Evolutionary conservation across 257 asterid genomes (phyloP).

Genomic region (Ajuga chamaepitys): DNA sequence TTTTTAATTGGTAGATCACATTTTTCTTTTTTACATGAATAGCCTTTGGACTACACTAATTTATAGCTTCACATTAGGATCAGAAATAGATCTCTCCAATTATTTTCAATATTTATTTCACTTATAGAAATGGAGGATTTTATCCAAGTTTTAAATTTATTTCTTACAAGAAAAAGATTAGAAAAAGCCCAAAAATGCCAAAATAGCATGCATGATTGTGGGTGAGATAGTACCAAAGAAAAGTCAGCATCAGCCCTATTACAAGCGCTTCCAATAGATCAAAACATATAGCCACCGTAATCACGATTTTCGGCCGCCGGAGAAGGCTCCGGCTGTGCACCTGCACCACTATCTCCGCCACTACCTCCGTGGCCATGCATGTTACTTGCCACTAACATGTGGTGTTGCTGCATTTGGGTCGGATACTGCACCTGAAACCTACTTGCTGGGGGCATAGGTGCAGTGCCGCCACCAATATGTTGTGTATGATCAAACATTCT

Average conservation of each 20-base stretch:
- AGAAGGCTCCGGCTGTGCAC: constrained; percentile 18
- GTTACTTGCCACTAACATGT: constrained; percentile 8
- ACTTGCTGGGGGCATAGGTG: background rate
- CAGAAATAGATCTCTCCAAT: background rate
- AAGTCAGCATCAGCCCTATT: constrained; percentile 5
- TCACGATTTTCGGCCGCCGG: constrained; percentile 1
- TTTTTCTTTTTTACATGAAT: too few relatives aligned
- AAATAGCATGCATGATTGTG: constrained; percentile 6
- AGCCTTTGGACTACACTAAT: too few relatives aligned
- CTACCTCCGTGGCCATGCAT: constrained; percentile 12
- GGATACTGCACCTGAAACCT: constrained; percentile 14
- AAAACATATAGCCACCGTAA: constrained; percentile 19
- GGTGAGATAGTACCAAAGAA: too few relatives aligned
- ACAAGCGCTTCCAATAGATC: background rate
- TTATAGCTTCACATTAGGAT: background rate
- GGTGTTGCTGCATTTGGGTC: constrained; percentile 11
- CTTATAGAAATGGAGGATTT: too few relatives aligned
- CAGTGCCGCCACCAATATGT: background rate
- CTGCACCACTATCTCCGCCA: constrained; percentile 1
- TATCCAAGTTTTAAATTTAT: background rate
- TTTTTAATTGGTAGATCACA: too few relatives aligned
- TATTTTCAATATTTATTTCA: background rate
- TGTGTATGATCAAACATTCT: background rate
- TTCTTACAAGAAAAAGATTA: background rate
- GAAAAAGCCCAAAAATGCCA: too few relatives aligned